phyloP scores from a whole-genome alignment of 495 filamentous ascomycete species.

The Penicillium diatomitis region DNA sequence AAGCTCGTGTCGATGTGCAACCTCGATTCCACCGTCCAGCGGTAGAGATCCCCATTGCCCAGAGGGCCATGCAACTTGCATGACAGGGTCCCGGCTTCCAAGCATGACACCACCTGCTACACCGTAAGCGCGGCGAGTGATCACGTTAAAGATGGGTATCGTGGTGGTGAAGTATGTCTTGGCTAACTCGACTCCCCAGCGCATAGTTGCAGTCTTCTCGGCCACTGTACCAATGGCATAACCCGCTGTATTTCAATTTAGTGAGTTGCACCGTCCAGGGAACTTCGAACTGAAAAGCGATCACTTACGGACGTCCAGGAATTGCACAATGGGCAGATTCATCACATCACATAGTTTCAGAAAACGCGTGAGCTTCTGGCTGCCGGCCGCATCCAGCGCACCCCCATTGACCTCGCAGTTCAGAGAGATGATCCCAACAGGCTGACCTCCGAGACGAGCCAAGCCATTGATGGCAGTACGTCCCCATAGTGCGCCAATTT shows the following conservation, averaged over 20 bases:
- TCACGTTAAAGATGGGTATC: constrained; percentile 50
- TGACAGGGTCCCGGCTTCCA: constrained; percentile 47
- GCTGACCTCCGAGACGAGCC: constrained; percentile 44
- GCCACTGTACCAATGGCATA: constrained; percentile 55
- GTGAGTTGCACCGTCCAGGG: not conserved
- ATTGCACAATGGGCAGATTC: constrained; percentile 54
- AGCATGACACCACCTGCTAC: constrained; percentile 56
- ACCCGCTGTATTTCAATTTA: constrained; percentile 28
- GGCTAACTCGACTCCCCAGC: constrained; percentile 49
- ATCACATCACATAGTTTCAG: constrained; percentile 56
- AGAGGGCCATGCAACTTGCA: constrained; percentile 54
- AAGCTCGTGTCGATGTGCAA: constrained; percentile 49
- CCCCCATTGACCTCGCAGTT: constrained; percentile 54
- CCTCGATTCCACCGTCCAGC: constrained; percentile 53
- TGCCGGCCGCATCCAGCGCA: constrained; percentile 49
- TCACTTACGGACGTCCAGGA: constrained; percentile 47
- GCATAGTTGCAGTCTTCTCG: constrained; percentile 53
- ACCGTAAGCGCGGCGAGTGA: constrained; percentile 48
- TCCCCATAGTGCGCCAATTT: constrained; percentile 54
- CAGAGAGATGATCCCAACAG: constrained; percentile 47
- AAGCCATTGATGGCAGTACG: constrained; percentile 51
- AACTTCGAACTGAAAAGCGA: not conserved
- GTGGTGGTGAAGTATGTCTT: constrained; percentile 52
- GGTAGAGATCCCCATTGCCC: constrained; percentile 53
- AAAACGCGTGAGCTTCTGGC: constrained; percentile 48